Base-by-base conservation (phyloP, 768 basidiomycete species). In the Russula griseocarnosa region DNA sequence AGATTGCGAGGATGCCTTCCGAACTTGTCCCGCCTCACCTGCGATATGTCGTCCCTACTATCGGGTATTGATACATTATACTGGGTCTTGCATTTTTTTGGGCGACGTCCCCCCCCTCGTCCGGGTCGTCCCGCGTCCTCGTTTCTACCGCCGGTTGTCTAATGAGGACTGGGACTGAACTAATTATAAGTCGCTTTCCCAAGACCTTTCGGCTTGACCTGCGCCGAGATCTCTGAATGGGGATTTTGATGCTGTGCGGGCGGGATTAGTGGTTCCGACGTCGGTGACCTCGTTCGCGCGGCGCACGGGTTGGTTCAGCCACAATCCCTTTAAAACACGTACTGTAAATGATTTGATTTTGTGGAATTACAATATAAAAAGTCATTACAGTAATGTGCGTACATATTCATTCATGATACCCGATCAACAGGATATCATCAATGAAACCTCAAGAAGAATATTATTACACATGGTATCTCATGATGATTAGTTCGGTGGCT, bases 11-110 rank as follows among this genome's bases (percentile, higher is more conserved):
- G 24, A 64, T 69, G 46, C 68, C 68, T 11, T 40, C 62, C 0
- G 66, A 67, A 34, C 62, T 69, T 7, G 66, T 69, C 7, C 66
- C 68, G 24, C 57, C 66, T 10, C 68, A 69, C 52, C 62, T 69
- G 22, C 62, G 66, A 11, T 36, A 47, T n/a, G 32, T 69, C 26
- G 59, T 69, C 11, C 68, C 68, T 16, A 69, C 66, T n/a, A 58
- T 67, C n/a, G 66, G 57, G 18, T 49, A 40, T 32, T 66, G 62
- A 65, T 1, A 28, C 4, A 28, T 2, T 28, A 28, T 28, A n/a
- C n/a, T n/a, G n/a, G n/a, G n/a, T n/a, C n/a, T n/a, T n/a, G 28
- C 28, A 28, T 28, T 28, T 28, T 28, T 30, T 30, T 30, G 30
- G n/a, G n/a, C n/a, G 28, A 2, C 32, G 32, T 18, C n/a, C 7